These are phyloP conservation scores for Agmasoma carcini DNA, from an alignment of 371 early-diverging fungal genomes.

Conservation along the genomic window DNA sequence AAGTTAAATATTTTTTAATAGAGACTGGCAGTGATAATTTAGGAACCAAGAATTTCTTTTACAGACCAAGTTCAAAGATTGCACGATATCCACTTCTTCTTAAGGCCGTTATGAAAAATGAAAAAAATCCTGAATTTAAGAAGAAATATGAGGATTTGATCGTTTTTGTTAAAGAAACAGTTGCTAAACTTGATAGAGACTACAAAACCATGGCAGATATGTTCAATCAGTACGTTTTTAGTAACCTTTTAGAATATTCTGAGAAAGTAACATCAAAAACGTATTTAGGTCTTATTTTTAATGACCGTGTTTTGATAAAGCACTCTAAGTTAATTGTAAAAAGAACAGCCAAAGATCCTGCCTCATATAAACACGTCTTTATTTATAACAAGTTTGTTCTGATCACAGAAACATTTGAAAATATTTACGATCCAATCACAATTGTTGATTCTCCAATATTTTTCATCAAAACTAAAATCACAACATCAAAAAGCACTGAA, in stretches of 20 bases:
- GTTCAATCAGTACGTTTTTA: conserved; percentile 42
- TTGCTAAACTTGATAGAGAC: conserved; percentile 31
- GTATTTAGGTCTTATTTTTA: conserved; percentile 27
- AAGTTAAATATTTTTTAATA: conserved; percentile 30
- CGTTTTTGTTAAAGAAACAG: conserved; percentile 19
- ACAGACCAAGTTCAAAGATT: conserved; percentile 47
- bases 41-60: conserved; percentile 50
- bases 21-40: conserved; percentile 35
- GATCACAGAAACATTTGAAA: conserved; percentile 17
- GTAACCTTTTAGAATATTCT: conserved; percentile 19
- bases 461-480: conserved; percentile 1
- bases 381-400: conserved; percentile 36
- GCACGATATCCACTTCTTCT: conserved; percentile 48
- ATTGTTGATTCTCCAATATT: conserved; percentile 28
- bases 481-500: conserved; percentile 4
- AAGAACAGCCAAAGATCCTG: neutral
- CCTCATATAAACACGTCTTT: conserved; percentile 19
- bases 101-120: conserved; percentile 48
- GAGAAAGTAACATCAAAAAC: conserved; percentile 6
- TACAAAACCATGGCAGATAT: conserved; percentile 27
- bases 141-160: conserved; percentile 17
- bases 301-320: conserved; percentile 19
- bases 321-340: conserved; percentile 33
- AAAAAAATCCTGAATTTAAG: conserved; percentile 16
- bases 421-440: conserved; percentile 8